Base-by-base conservation (phyloP, 1,284 basidiomycete species). In the Boletus sp. region DNA sequence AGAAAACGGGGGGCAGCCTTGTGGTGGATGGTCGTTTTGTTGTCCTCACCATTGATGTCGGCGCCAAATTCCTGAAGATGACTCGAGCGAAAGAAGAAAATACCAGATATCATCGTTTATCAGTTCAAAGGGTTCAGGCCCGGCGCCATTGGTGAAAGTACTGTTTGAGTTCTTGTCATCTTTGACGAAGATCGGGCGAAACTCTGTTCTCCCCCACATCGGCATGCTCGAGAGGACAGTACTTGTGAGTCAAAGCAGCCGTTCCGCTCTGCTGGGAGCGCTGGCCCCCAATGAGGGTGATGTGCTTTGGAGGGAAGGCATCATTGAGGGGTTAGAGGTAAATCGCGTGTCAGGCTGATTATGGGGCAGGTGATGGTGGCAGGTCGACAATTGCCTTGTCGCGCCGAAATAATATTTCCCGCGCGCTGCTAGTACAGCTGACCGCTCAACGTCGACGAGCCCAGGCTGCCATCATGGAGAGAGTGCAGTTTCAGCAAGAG, bases 181-280 rank as follows among this genome's bases (percentile, higher is more conserved):
- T 70, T 93, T 96, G 78, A 99, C 98, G 74, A 76, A 96, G 67
- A 98, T 26, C 25, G 25, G 25, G 25, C n/a, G n/a, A n/a, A n/a
- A n/a, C n/a, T 94, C 91, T 95, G 46, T 96, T 92, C 70, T 91
- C 89, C 95, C 95, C 99, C 9, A 99, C 91, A 72, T 99, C 94
- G 19, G 95, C 96, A 67, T 99, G 96, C 95, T 76, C 59, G 89
- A 93, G 54, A 99, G 78, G 1, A n/a, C n/a, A n/a, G n/a, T n/a
- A 98, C 95, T 68, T 99, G 98, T 44, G 87, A 91, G 73, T 99
- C 95, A 66, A 99, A 98, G 72, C 89, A 99, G 14, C 94, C 95
- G 64, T 99, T 99, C 60, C 88, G 78, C 61, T 96, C 93, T 14
- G 88, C 91, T 7, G 96, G 96, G 23, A 91, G 65, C 81, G 84